phyloP scores from a whole-genome alignment of 306 rosid species.

The Myrica gale region DNA sequence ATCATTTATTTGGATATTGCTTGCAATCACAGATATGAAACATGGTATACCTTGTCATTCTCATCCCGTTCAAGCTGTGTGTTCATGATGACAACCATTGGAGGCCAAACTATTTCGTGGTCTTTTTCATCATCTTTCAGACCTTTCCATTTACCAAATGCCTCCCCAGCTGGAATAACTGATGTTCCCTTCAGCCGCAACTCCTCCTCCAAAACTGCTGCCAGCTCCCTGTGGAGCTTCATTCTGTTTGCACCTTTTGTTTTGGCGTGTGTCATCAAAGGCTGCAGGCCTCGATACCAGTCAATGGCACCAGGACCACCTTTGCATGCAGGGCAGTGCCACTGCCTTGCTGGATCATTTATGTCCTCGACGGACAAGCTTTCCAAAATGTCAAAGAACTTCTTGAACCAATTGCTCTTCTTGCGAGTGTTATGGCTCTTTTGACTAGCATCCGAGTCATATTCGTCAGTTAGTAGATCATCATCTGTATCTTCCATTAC shows the following conservation, averaged over 20 bases:
- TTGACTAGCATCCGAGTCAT: constrained; percentile 64
- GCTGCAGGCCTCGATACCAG: constrained; percentile 86
- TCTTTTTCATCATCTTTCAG: constrained; percentile 61
- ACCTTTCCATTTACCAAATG: constrained; percentile 81
- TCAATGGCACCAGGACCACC: constrained; percentile 90
- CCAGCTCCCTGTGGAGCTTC: constrained; percentile 74
- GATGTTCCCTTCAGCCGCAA: constrained; percentile 64
- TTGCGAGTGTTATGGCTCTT: constrained; percentile 69
- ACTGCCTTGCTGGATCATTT: constrained; percentile 66
- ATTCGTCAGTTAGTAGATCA: constrained; percentile 59
- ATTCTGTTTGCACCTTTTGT: constrained; percentile 76
- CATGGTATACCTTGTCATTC: constrained; percentile 55
- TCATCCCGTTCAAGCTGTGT: constrained; percentile 71
- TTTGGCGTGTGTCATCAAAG: constrained; percentile 74
- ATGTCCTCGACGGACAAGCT: constrained; percentile 47
- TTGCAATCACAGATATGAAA: constrained; percentile 14
- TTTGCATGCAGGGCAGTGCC: constrained; percentile 94
- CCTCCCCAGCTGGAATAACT: constrained; percentile 65
- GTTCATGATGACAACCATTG: constrained; percentile 73
- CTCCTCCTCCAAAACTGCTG: constrained; percentile 75
- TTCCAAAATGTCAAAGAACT: constrained; percentile 61
- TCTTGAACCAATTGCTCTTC: constrained; percentile 51
- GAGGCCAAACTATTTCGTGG: constrained; percentile 88
- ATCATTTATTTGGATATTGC: background rate
- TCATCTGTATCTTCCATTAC: constrained; percentile 59